Evolutionary conservation across 2,329 filamentous ascomycete genomes (phyloP).

Genomic region (Anthostomella pinea): DNA sequence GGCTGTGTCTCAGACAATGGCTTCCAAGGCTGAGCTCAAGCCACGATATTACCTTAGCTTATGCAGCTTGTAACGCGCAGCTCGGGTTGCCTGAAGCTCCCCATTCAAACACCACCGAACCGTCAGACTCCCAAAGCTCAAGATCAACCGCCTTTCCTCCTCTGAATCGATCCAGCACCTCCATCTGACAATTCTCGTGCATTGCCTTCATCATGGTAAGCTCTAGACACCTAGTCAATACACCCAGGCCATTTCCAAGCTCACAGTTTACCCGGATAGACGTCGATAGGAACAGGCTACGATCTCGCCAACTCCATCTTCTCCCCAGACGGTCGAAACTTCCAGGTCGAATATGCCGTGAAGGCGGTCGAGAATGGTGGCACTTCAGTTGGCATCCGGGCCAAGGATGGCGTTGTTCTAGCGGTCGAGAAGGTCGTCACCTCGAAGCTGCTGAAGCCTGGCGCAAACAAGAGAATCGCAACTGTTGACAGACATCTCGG

Average conservation of each 20-base stretch:
- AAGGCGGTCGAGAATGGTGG: slow-evolving; percentile 98
- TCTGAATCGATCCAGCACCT: neutral
- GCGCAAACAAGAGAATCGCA: slow-evolving; percentile 95
- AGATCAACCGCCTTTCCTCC: slow-evolving; percentile 5
- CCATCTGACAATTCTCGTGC: neutral
- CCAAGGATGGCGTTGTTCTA: slow-evolving; percentile 94
- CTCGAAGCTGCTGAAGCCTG: slow-evolving; percentile 92
- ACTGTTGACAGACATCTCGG: slow-evolving; percentile 92
- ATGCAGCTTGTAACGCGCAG: slow-evolving; percentile 29
- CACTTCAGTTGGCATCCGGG: slow-evolving; percentile 92
- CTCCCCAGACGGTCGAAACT: slow-evolving; percentile 97
- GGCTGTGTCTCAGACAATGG: neutral
- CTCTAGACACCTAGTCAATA: neutral
- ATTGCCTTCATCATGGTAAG: slow-evolving; percentile 17
- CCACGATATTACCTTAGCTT: slow-evolving; percentile 6
- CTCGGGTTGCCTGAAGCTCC: slow-evolving; percentile 29
- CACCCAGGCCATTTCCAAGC: slow-evolving; percentile 6
- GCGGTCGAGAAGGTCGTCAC: slow-evolving; percentile 95
- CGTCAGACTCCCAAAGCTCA: slow-evolving; percentile 14
- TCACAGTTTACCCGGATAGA: slow-evolving; percentile 52
- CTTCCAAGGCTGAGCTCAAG: slow-evolving; percentile 3
- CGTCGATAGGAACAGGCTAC: slow-evolving; percentile 99
- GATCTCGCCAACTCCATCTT: slow-evolving; percentile 99
- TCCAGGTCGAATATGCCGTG: slow-evolving; percentile 97
- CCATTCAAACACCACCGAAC: slow-evolving; percentile 17